phyloP scores from a whole-genome alignment of 2,329 filamentous ascomycete genomes.

The Aspergillus sp. region DNA sequence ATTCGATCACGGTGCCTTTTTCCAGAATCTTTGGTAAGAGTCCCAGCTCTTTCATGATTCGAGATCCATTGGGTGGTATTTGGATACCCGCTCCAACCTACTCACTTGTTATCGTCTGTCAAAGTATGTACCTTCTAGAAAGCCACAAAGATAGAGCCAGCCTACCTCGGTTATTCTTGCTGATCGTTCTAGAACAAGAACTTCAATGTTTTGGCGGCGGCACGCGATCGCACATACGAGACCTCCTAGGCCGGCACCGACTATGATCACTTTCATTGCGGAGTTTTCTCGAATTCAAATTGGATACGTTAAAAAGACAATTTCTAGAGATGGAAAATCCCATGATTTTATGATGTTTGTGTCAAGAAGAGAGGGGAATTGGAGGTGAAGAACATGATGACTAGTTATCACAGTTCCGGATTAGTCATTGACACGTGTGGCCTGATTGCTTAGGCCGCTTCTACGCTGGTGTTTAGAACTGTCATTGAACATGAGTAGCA shows the following conservation, averaged over 20 bases:
- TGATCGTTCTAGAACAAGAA: slow-evolving; percentile 23
- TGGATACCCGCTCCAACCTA: slow-evolving; percentile 29
- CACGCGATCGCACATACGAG: slow-evolving; percentile 27
- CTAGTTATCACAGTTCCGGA: no score
- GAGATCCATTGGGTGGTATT: slow-evolving; percentile 27
- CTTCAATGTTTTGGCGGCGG: slow-evolving; percentile 17
- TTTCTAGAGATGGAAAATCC: no score
- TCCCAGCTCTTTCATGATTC: slow-evolving; percentile 18
- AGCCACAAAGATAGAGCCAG: neutral
- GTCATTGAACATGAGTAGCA: no score
- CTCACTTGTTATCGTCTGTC: neutral
- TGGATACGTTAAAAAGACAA: no score
- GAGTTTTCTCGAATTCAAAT: no score
- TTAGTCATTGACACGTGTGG: no score
- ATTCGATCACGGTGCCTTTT: slow-evolving; percentile 7
- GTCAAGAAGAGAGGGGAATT: no score
- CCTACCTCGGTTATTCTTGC: slow-evolving; percentile 10
- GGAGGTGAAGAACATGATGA: no score
- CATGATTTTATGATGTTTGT: no score
- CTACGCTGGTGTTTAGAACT: no score
- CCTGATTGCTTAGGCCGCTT: no score
- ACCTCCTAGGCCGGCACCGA: slow-evolving; percentile 23
- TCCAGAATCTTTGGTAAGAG: slow-evolving; percentile 15
- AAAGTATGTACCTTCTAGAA: neutral
- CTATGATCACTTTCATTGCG: slow-evolving; percentile 17